These are phyloP conservation scores for Trichoderma sp. DNA, from an alignment of 2,329 filamentous ascomycete genomes.

Conservation along the genomic window DNA sequence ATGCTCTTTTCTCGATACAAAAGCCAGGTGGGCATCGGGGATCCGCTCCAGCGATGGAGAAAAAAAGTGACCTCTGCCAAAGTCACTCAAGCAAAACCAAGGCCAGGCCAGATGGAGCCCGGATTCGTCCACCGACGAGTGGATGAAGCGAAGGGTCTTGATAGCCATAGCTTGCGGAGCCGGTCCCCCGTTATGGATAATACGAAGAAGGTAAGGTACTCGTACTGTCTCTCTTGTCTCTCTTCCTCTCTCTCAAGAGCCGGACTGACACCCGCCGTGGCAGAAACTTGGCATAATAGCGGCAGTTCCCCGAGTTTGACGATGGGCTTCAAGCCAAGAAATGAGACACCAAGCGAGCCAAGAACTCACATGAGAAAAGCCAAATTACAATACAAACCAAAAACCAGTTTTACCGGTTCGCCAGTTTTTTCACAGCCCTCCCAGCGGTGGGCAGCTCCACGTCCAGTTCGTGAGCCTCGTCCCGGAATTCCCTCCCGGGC, in stretches of 20 bases:
- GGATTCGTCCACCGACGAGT: slow-evolving; percentile 12
- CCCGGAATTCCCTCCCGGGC: slow-evolving; percentile 1
- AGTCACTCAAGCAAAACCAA: neutral
- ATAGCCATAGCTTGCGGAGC: neutral
- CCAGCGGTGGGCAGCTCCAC: neutral
- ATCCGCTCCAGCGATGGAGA: neutral
- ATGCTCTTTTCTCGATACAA: neutral
- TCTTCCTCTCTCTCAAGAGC: neutral
- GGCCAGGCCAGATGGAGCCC: neutral
- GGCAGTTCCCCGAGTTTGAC: neutral
- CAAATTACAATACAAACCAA: neutral
- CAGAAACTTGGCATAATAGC: neutral
- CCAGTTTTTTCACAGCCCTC: neutral
- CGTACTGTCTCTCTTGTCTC: neutral
- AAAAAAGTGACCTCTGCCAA: neutral
- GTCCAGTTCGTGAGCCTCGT: neutral
- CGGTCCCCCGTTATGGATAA: neutral
- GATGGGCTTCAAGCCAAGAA: neutral
- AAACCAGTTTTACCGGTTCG: neutral
- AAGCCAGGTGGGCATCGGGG: neutral
- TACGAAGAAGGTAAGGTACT: neutral
- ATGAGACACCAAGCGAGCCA: neutral
- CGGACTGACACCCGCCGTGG: neutral
- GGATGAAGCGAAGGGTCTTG: neutral
- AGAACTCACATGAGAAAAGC: neutral